Base-by-base conservation (phyloP, 306 rosid species). In the Rosa chinensis region DNA sequence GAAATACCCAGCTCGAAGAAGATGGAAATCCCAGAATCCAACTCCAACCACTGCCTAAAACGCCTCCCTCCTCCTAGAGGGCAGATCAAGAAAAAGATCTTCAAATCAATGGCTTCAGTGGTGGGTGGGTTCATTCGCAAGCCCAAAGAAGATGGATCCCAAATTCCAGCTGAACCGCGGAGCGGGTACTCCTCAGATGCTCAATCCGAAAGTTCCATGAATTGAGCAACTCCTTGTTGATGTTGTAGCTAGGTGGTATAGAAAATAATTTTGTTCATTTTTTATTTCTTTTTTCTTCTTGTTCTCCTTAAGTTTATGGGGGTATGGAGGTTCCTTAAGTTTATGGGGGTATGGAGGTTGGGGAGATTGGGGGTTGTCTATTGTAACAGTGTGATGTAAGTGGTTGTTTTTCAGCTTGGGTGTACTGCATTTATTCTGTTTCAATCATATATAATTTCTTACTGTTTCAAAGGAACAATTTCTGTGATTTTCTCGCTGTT, bases 71-170 rank as follows among this genome's bases (percentile, higher is more conserved):
- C 72, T 5, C 74, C 80, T 0, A 68, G 18, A 10, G 91, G 92
- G 5, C 83, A 20, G 16, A 53, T 90, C 12, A 87, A 85, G 79
- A n/a, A 77, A 12, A 58, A 68, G 66, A 83, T 84, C 4, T 0
- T 87, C n/a, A 70, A 10, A 3, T 71, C 81, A 2, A 78, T 56
- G 5, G 74, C 43, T 39, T 55, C 81, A 2, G 50, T 79, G 12
- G 64, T 55, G 1, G 70, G 79, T 23, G 76, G 77, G 2, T 8
- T 48, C 16, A 28, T 47, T 47, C 58, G 75, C 8, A 70, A 47
- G 43, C 21, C 21, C 53, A 10, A 40, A 20, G 66, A 82, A 35
- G 70, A 78, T 8, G 87, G 75, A 55, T 39, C 90, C 3, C 40
- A 77, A 2, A 37, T 85, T 18, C 83, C 86, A 4, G 64, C 73